Evolutionary conservation across 306 rosid species (phyloP).

Genomic region (Pterocarpus macrocarpus): DNA sequence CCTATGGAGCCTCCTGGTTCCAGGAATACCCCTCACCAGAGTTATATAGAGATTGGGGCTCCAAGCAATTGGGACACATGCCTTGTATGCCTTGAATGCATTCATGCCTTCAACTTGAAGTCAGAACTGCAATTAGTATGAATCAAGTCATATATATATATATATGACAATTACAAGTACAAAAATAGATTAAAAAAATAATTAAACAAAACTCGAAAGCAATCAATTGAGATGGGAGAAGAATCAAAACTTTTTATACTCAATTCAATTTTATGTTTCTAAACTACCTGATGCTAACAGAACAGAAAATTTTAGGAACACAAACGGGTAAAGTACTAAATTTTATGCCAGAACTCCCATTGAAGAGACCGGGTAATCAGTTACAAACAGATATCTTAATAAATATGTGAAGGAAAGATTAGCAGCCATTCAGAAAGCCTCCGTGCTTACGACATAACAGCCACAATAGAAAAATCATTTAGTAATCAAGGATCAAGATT

Average conservation of each 20-base stretch:
- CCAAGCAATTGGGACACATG: conserved; percentile 85
- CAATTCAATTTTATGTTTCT: neutral
- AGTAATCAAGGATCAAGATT: conserved; percentile 1
- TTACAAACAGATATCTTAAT: neutral
- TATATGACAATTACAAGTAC: neutral
- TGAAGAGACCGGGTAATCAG: neutral
- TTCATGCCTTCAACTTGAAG: conserved; percentile 70
- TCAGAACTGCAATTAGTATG: conserved; percentile 51
- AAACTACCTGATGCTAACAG: neutral
- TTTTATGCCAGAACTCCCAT: neutral
- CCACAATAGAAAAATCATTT: neutral
- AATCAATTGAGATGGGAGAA: neutral
- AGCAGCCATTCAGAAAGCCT: neutral
- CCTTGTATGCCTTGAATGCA: conserved; percentile 91
- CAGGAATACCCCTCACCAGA: conserved; percentile 93
- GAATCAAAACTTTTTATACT: neutral
- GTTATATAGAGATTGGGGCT: conserved; percentile 87
- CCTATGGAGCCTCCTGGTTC: conserved; percentile 90
- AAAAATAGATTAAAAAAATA: neutral
- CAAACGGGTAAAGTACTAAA: neutral
- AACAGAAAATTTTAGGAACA: neutral
- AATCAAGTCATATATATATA: neutral
- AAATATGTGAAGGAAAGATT: neutral
- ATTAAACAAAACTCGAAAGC: neutral
- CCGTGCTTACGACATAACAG: neutral